Conservation (phyloP, 1,284 basidiomycete species). For the Chalciporus piperatoides region DNA sequence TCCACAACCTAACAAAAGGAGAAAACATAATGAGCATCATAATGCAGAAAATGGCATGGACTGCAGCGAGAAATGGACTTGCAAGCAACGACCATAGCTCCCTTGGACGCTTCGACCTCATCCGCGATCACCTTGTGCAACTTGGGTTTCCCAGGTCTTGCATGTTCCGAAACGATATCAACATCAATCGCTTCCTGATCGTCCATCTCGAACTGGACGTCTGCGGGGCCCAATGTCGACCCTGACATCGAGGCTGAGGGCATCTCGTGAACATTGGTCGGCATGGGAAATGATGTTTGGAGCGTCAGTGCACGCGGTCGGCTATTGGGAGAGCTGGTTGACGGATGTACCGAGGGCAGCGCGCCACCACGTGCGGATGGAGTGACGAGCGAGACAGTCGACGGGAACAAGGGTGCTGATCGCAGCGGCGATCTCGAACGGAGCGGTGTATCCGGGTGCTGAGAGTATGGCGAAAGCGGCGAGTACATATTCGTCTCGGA, state of each 20-base stretch:
- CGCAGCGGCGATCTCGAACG: conserved; percentile 3
- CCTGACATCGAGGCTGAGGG: not conserved
- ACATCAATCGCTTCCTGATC: conserved; percentile 68
- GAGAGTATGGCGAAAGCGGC: conserved; percentile 3
- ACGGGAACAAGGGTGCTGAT: not conserved
- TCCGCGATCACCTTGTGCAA: conserved; percentile 63
- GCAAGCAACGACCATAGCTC: conserved; percentile 67
- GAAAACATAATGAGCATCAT: not conserved
- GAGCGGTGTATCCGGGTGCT: conserved; percentile 9
- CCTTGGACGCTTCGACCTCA: conserved; percentile 57
- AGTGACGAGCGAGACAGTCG: conserved; percentile 7
- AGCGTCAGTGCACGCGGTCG: conserved; percentile 25
- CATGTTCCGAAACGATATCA: conserved; percentile 63
- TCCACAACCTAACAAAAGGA: conserved; percentile 56
- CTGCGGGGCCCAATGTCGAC: conserved; percentile 6
- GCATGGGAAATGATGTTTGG: not conserved
- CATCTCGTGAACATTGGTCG: not conserved
- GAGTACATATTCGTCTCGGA: conserved; percentile 20
- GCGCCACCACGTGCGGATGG: not conserved
- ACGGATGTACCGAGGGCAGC: not conserved
- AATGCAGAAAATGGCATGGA: not conserved
- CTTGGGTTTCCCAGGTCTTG: conserved; percentile 72
- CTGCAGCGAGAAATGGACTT: conserved; percentile 30
- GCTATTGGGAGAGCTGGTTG: conserved; percentile 16
- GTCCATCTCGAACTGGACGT: conserved; percentile 51